Conservation (phyloP, 805 yeast species). For the Sugiyamaella chiloensis region DNA sequence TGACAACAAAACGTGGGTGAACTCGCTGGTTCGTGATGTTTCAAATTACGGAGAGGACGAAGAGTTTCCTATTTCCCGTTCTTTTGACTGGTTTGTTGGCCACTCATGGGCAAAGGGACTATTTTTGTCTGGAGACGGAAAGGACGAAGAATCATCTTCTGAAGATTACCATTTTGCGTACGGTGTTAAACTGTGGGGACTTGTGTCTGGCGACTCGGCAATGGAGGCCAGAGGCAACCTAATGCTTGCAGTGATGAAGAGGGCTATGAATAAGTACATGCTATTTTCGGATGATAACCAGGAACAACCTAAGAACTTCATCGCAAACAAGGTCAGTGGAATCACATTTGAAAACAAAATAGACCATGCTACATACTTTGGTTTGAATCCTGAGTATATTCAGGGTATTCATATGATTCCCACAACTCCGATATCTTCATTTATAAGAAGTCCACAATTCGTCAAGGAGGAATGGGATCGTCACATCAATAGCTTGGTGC, state of each 20-base stretch:
- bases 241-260: constrained; percentile 54
- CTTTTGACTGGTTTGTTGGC: constrained; percentile 70
- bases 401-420: constrained; percentile 84
- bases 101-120: constrained; percentile 80
- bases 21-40: constrained; percentile 59
- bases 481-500: constrained; percentile 43
- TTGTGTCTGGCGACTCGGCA: constrained; percentile 48
- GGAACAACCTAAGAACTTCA: constrained; percentile 51
- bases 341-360: constrained; percentile 70
- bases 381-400: constrained; percentile 58
- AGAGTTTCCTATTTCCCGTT: constrained; percentile 64
- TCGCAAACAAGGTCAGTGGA: constrained; percentile 64
- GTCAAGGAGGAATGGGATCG: constrained; percentile 58
- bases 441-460: constrained; percentile 48
- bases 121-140: constrained; percentile 61
- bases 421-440: constrained; percentile 57
- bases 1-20: constrained; percentile 53
- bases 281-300: constrained; percentile 47
- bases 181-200: constrained; percentile 70
- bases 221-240: constrained; percentile 58
- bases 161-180: constrained; percentile 74
- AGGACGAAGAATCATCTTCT: constrained; percentile 67
- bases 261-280: constrained; percentile 57
- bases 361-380: constrained; percentile 73
- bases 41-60: constrained; percentile 49